A percentile compares a stretch with the other conserved stretches of the same genome.
These are phyloP conservation scores for Olyra latifolia DNA, from an alignment of 176 grass and related monocot species.

Conservation along the genomic window DNA sequence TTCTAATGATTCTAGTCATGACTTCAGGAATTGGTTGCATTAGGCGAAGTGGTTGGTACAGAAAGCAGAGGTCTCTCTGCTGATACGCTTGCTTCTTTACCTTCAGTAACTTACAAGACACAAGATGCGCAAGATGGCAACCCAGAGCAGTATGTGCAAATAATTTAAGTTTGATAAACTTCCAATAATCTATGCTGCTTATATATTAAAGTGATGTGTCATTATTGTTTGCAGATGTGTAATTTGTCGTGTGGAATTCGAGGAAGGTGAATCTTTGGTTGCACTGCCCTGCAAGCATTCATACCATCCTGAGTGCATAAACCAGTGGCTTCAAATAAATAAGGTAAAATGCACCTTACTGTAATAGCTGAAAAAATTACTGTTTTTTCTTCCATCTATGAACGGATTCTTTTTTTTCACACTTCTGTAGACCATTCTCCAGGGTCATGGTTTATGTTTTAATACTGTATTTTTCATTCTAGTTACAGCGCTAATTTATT, in stretches of 20 bases:
- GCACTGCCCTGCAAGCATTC: slow-evolving; percentile 88
- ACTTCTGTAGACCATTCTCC: neutral
- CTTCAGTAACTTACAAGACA: slow-evolving; percentile 85
- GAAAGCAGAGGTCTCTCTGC: slow-evolving; percentile 89
- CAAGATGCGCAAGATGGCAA: slow-evolving; percentile 78
- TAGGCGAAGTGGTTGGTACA: slow-evolving; percentile 92
- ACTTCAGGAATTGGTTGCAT: slow-evolving; percentile 86
- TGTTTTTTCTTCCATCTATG: neutral
- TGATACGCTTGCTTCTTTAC: slow-evolving; percentile 85
- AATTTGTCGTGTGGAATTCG: slow-evolving; percentile 94
- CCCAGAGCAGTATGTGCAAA: slow-evolving; percentile 81
- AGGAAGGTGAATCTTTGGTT: slow-evolving; percentile 89
- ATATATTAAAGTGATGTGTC: slow-evolving; percentile 26
- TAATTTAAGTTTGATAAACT: slow-evolving; percentile 30
- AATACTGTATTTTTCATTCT: neutral
- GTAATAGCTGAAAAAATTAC: slow-evolving; percentile 6
- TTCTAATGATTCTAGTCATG: slow-evolving; percentile 26
- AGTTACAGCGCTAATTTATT: neutral
- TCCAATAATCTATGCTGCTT: slow-evolving; percentile 1
- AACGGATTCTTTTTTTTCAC: neutral
- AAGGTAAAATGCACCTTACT: slow-evolving; percentile 56
- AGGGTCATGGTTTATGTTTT: neutral
- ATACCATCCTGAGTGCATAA: slow-evolving; percentile 93
- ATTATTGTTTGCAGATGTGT: slow-evolving; percentile 70
- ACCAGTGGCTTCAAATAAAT: slow-evolving; percentile 99